Base-by-base conservation (phyloP, 345 rosid genomes). In the Hypericum perforatum region DNA sequence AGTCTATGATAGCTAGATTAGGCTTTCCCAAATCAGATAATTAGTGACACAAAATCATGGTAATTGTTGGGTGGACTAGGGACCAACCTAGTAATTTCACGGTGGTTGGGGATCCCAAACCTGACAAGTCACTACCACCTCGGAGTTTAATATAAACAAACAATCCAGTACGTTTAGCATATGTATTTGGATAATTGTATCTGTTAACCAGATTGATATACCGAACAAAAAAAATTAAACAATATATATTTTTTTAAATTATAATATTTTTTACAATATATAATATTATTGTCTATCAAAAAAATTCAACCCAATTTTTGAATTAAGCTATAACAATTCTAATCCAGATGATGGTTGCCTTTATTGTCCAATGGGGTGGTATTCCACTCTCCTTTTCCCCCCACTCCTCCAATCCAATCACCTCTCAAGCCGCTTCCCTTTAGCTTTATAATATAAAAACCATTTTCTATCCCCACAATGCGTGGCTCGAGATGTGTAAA, bases 401-500 rank as follows among this genome's bases (percentile, higher is more conserved):
- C 53, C 29, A 13, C 5, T 6, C 13, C 40, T 7, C 16, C 43
- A 11, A 59, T 62, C 68, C 71, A 54, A 69, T 65, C 68, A 71
- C 42, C 48, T 4, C 48, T 41, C 32, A 22, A 22, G 32, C 4
- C 32, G 32, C 50, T 8, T 50, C 44, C 32, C 3, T 47, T 45
- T n/a, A 7, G 40, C 42, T 64, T 22, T 22, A 1, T 38, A 57
- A 51, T 67, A 39, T 56, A 37, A 15, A 16, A 32, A 15, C 44
- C 41, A 54, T 46, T 40, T 52, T 52, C 36, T 37, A 51, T 44
- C 22, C 32, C 38, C 40, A 40, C 41, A 62, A 61, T 78, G 68
- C 73, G 82, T 70, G 78, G 83, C 78, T 75, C 76, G 74, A 79
- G 85, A 75, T 39, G 68, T 41, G 58, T 49, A 48, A 54, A 57